These are phyloP conservation scores for Suhomyces maxii DNA, from an alignment of 1,139 yeast species.

Conservation along the genomic window DNA sequence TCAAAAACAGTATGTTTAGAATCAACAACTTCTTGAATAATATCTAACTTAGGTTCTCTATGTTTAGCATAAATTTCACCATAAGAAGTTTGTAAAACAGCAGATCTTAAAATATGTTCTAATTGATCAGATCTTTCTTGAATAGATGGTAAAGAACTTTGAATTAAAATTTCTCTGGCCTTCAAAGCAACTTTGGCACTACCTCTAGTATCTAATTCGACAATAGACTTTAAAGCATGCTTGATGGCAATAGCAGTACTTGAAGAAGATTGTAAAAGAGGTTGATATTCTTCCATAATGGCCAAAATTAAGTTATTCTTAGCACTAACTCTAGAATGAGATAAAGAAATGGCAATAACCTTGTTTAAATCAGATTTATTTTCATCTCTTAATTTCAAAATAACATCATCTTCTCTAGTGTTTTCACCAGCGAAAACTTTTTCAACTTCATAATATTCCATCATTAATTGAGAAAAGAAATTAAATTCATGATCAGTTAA, in stretches of 20 bases:
- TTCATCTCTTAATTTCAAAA: conserved; percentile 83
- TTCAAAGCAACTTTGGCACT: conserved; percentile 94
- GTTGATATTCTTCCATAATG: conserved; percentile 77
- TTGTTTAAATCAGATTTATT: conserved; percentile 71
- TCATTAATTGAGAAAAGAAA: conserved; percentile 67
- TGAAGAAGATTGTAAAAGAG: conserved; percentile 65
- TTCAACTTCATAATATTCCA: conserved; percentile 77
- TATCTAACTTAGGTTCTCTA: conserved; percentile 76
- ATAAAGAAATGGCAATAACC: conserved; percentile 72
- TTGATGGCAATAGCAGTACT: conserved; percentile 71
- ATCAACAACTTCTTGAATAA: conserved; percentile 88
- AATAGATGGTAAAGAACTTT: conserved; percentile 93
- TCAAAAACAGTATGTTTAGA: conserved; percentile 96
- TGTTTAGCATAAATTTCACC: conserved; percentile 81
- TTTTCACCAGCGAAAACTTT: conserved; percentile 71
- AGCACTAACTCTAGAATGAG: conserved; percentile 92
- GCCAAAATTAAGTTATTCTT: conserved; percentile 89
- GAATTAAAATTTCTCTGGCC: conserved; percentile 94
- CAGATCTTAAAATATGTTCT: conserved; percentile 89
- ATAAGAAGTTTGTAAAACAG: conserved; percentile 85
- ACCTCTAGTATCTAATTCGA: conserved; percentile 83
- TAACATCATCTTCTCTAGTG: conserved; percentile 81
- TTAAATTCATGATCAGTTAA: conserved; percentile 79
- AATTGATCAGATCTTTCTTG: conserved; percentile 96
- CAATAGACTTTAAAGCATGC: conserved; percentile 71